Evolutionary conservation across 176 grass and related monocot genomes (phyloP).

Genomic region (Saccharum officinarum): DNA sequence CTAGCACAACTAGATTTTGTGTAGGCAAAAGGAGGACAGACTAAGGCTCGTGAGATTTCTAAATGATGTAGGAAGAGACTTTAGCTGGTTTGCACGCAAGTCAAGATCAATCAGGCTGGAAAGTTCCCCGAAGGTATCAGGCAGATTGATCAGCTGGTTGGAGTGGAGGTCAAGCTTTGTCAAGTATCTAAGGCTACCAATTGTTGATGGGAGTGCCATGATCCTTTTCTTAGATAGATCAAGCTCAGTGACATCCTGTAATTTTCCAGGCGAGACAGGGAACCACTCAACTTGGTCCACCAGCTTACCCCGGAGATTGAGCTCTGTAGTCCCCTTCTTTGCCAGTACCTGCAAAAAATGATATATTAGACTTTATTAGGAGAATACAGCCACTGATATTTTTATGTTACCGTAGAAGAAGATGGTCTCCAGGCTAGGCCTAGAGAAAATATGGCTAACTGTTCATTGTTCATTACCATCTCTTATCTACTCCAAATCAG

Average conservation of each 20-base stretch:
- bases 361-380: background rate
- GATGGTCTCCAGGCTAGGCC: too few relatives aligned
- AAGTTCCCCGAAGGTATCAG: conserved; percentile 86
- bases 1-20: too few relatives aligned
- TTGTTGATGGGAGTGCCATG: conserved; percentile 74
- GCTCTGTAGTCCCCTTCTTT: conserved; percentile 63
- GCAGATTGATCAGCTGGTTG: conserved; percentile 87
- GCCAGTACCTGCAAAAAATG: conserved; percentile 53
- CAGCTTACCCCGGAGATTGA: conserved; percentile 82
- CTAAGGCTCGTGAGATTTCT: conserved; percentile 66
- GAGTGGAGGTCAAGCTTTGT: conserved; percentile 92
- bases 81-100: conserved; percentile 74
- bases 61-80: conserved; percentile 76
- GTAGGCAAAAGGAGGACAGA: too few relatives aligned
- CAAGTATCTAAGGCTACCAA: conserved; percentile 77
- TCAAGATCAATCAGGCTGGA: conserved; percentile 79
- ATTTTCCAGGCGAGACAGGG: conserved; percentile 87
- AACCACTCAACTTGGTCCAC: conserved; percentile 95
- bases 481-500: conserved; percentile 1
- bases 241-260: conserved; percentile 78
- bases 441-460: background rate
- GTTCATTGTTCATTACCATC: background rate
- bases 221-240: conserved; percentile 90
- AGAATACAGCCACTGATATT: background rate
- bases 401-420: background rate